A percentile compares a stretch with the other conserved stretches of the same genome.
Conservation (phyloP, 768 basidiomycete genomes). For the Leccinum disarticulatum region DNA sequence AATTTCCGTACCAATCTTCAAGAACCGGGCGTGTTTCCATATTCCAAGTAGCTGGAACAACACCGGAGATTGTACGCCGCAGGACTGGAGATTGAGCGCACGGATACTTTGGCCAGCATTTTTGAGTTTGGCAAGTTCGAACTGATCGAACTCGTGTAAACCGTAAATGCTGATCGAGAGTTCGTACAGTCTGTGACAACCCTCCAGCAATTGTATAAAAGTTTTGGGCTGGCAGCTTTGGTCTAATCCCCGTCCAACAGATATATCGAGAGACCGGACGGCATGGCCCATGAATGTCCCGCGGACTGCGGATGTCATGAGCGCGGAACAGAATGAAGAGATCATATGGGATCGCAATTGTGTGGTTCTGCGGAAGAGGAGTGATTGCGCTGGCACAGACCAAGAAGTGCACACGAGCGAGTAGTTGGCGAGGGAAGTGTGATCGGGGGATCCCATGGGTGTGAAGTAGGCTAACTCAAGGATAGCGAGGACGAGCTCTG, state of each 20-base stretch:
- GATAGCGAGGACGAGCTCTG: conserved; percentile 23
- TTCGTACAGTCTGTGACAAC: conserved; percentile 36
- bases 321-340: conserved; percentile 16
- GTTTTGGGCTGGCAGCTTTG: conserved; percentile 8
- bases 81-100: conserved; percentile 33
- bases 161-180: conserved; percentile 26
- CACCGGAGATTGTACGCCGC: conserved; percentile 43
- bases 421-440: conserved; percentile 21
- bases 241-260: conserved; percentile 10
- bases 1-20: conserved; percentile 40
- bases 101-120: conserved; percentile 27
- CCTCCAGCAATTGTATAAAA: conserved; percentile 22
- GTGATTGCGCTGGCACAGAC: conserved; percentile 29
- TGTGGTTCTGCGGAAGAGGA: conserved; percentile 28
- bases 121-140: conserved; percentile 27
- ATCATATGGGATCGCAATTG: conserved; percentile 3
- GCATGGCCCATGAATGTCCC: conserved; percentile 15
- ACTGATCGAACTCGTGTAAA: conserved; percentile 31
- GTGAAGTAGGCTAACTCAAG: conserved; percentile 30
- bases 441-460: conserved; percentile 15
- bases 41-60: conserved; percentile 42
- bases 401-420: conserved; percentile 29
- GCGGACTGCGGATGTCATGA: conserved; percentile 16
- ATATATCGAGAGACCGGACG: conserved; percentile 25
- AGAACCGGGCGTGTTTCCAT: conserved; percentile 38